These are phyloP conservation scores for Leccinum subgranulosum DNA, from an alignment of 768 basidiomycete species.

Conservation along the genomic window DNA sequence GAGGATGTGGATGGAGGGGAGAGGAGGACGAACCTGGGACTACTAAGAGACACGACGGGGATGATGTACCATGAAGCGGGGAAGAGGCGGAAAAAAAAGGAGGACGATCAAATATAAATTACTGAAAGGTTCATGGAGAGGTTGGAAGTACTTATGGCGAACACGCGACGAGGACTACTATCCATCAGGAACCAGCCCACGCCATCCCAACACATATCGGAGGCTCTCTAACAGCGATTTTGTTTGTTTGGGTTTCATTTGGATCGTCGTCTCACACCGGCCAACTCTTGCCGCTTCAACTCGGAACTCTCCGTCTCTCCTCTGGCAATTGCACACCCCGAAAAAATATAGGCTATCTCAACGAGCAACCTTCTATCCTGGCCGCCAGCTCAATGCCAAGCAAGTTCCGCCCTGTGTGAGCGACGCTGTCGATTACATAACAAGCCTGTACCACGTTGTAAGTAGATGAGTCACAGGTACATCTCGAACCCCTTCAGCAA, in stretches of 20 bases:
- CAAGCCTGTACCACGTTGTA: not conserved
- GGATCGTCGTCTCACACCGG: slow-evolving; percentile 33
- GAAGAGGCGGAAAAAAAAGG: not conserved
- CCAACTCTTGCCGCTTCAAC: slow-evolving; percentile 17
- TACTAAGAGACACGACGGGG: slow-evolving; percentile 15
- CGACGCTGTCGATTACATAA: not conserved
- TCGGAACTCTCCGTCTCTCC: not conserved
- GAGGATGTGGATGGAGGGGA: not conserved
- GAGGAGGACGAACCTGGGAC: slow-evolving; percentile 8
- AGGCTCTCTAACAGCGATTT: slow-evolving; percentile 23
- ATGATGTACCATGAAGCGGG: slow-evolving; percentile 26
- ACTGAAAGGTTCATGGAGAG: slow-evolving; percentile 27
- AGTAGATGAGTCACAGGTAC: not conserved
- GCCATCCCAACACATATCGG: slow-evolving; percentile 10
- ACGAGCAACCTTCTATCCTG: not conserved
- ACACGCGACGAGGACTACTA: slow-evolving; percentile 22
- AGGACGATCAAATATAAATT: slow-evolving; percentile 27
- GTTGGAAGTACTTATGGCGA: slow-evolving; percentile 27
- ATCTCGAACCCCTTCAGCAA: not conserved
- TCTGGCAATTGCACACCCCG: not conserved
- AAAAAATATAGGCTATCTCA: not conserved
- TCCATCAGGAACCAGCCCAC: slow-evolving; percentile 19
- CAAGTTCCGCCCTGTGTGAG: slow-evolving; percentile 1
- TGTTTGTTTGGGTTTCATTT: slow-evolving; percentile 29
- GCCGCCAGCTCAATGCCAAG: slow-evolving; percentile 3